These are phyloP conservation scores for Diospyros lotus DNA, from an alignment of 148 eudicot genomes.

Conservation along the genomic window DNA sequence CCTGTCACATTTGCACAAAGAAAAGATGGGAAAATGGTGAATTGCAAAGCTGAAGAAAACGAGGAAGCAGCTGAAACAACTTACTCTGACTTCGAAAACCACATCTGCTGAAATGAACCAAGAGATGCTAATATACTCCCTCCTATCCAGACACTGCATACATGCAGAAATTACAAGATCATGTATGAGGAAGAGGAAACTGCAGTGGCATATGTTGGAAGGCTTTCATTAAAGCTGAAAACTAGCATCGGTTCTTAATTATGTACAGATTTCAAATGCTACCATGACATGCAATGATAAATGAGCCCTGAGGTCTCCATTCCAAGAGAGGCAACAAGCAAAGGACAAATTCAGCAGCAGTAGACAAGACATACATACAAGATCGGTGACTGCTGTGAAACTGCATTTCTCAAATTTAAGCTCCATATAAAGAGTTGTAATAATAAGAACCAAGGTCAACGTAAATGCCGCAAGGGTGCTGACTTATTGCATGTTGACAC, in stretches of 20 bases:
- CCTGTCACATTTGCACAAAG: slow-evolving; percentile 32
- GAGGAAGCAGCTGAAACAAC: slow-evolving; percentile 11
- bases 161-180: neutral
- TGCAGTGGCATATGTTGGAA: no score
- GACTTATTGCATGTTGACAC: neutral
- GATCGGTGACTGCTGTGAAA: neutral
- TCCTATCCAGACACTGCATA: slow-evolving; percentile 91
- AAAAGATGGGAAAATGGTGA: neutral
- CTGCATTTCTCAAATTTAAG: neutral
- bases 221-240: neutral
- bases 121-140: slow-evolving; percentile 97
- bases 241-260: neutral
- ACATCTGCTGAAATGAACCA: slow-evolving; percentile 97
- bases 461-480: neutral
- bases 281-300: neutral
- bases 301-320: neutral
- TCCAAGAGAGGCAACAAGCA: slow-evolving; percentile 1
- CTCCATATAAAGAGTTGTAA: neutral
- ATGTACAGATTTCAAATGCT: neutral
- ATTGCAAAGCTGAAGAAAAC: neutral
- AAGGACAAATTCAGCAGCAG: neutral
- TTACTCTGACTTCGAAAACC: slow-evolving; percentile 97
- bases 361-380: neutral
- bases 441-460: neutral
- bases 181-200: neutral